These are phyloP conservation scores for Phytophthora hybrid DNA, from an alignment of 352 stramenopile genomes.

Conservation along the genomic window DNA sequence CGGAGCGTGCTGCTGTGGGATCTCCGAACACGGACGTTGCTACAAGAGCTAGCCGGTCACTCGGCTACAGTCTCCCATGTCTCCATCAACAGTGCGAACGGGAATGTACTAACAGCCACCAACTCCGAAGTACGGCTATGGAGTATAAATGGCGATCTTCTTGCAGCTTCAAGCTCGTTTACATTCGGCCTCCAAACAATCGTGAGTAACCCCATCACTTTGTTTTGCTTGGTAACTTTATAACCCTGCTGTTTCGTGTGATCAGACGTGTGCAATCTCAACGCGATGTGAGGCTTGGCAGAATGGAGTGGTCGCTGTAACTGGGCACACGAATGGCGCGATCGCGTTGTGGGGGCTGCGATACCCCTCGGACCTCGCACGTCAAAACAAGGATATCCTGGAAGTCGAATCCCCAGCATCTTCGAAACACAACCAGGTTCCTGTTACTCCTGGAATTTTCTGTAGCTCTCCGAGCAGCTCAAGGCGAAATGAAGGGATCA, in stretches of 20 bases:
- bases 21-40: constrained; percentile 59
- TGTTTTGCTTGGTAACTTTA: neutral
- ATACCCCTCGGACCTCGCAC: constrained; percentile 65
- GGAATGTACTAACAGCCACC: constrained; percentile 68
- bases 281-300: constrained; percentile 84
- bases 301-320: constrained; percentile 69
- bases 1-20: constrained; percentile 77
- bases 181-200: constrained; percentile 59
- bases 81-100: constrained; percentile 74
- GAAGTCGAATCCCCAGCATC: neutral
- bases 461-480: constrained; percentile 15
- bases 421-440: neutral
- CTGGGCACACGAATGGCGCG: constrained; percentile 74
- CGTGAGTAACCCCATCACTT: constrained; percentile 42
- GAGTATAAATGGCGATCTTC: constrained; percentile 83
- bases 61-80: constrained; percentile 55
- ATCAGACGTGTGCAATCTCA: constrained; percentile 62
- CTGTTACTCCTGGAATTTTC: neutral
- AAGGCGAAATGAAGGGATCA: constrained; percentile 1
- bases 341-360: constrained; percentile 76
- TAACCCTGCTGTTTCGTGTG: neutral
- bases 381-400: constrained; percentile 33
- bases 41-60: constrained; percentile 73
- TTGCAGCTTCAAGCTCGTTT: constrained; percentile 57
- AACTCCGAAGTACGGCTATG: constrained; percentile 65